A percentile compares a stretch with the other conserved stretches of the same genome.
phyloP scores from a whole-genome alignment of 2,329 filamentous ascomycete species.

The Septoria petroselini region DNA sequence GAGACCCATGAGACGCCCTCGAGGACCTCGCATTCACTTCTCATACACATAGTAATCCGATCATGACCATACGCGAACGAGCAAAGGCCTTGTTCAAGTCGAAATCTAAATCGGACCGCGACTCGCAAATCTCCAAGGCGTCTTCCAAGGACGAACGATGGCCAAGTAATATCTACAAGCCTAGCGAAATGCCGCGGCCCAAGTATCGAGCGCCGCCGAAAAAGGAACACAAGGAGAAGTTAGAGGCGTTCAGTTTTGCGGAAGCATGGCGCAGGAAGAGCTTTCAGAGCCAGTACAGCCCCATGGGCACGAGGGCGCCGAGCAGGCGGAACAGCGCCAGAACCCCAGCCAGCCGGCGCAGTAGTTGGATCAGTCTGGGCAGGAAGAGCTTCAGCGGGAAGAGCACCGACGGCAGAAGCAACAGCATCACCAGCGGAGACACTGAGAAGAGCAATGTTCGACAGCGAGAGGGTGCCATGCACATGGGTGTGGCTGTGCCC shows the following conservation, averaged over 20 bases:
- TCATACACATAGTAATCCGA: constrained; percentile 10
- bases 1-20: background rate
- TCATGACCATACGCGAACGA: constrained; percentile 49
- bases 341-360: constrained; percentile 24
- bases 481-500: constrained; percentile 26
- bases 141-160: constrained; percentile 38
- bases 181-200: constrained; percentile 51
- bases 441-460: constrained; percentile 22
- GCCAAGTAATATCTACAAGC: constrained; percentile 49
- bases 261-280: constrained; percentile 49
- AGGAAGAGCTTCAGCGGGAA: constrained; percentile 28
- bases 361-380: constrained; percentile 33
- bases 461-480: constrained; percentile 18
- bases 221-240: constrained; percentile 50
- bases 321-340: constrained; percentile 36
- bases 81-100: constrained; percentile 45
- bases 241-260: constrained; percentile 49
- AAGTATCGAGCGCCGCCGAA: constrained; percentile 51
- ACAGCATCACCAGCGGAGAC: constrained; percentile 26
- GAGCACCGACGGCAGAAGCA: constrained; percentile 20
- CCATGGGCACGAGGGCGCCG: constrained; percentile 49
- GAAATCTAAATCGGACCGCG: constrained; percentile 35
- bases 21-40: background rate
- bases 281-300: constrained; percentile 46
- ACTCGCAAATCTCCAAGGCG: constrained; percentile 30